Base-by-base conservation (phyloP, 306 rosid species). In the Potentilla sterilis region DNA sequence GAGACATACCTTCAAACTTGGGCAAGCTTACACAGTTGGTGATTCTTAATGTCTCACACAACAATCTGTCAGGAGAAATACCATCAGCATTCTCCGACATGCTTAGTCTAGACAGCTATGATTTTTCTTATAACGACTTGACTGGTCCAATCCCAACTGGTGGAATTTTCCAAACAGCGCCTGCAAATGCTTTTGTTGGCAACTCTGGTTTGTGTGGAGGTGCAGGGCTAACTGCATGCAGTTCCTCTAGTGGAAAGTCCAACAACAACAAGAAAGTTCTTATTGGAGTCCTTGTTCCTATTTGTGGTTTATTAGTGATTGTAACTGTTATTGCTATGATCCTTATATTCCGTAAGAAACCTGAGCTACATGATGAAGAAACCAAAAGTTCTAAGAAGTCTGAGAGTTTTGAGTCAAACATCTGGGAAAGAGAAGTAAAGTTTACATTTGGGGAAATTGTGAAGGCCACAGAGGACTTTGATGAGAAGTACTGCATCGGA, bases 101-200 rank as follows among this genome's bases (percentile, higher is more conserved):
- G 88, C 3, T 3, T 46, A 87, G 88, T 70, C 89, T 87, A 51
- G 71, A 75, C 44, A 65, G 84, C 48, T 41, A 86, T 3, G 92
- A 89, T 71, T 89, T 91, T 74, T 91, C 94, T 68, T 74, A 87
- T 68, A 91, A 91, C 73, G 75, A 83, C 58, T 83, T 91, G 80
- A 69, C 81, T 7, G 94, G 97, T 67, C 37, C 74, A 9, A 74
- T 91, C 77, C 97, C 94, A 44, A 61, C 51, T 3, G 64, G 79
- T 9, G 73, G 80, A 40, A 59, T 74, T 70, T 91, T 86, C 78
- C 67, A 59, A 67, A 75, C 55, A 6, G 78, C 75, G 14, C 76
- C 81, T 1, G 83, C 81, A 2, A 82, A 75, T 49, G 87, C 89
- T 49, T 91, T 78, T 52, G 70, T 59, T 16, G 92, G 87, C 18